A percentile compares a stretch with the other conserved stretches of the same genome.
These are phyloP conservation scores for Musa balbisiana DNA, from an alignment of 202 grass and related monocot species.

Conservation along the genomic window DNA sequence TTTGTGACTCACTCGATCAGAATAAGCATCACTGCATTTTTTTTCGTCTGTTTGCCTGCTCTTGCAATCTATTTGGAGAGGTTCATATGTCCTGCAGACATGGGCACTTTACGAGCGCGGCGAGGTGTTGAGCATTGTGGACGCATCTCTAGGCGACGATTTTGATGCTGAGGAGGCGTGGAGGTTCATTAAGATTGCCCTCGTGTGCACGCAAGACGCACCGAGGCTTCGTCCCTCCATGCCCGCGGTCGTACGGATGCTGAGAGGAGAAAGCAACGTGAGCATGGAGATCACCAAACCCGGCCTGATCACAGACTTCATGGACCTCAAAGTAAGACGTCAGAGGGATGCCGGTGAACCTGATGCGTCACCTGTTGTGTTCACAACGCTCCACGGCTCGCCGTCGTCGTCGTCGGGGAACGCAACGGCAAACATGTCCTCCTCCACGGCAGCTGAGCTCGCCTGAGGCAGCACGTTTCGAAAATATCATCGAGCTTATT, in stretches of 20 bases:
- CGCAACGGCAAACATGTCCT: background rate
- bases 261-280: slow-evolving; percentile 33
- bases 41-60: background rate
- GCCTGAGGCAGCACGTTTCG: background rate
- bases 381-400: background rate
- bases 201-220: slow-evolving; percentile 77
- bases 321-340: slow-evolving; percentile 49
- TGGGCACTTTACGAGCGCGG: slow-evolving; percentile 51
- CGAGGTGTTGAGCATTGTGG: slow-evolving; percentile 41
- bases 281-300: slow-evolving; percentile 54
- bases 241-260: slow-evolving; percentile 42
- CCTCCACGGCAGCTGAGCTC: background rate
- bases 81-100: slow-evolving; percentile 29
- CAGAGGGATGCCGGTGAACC: background rate
- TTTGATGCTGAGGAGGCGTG: slow-evolving; percentile 40
- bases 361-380: background rate
- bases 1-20: too few species aligned
- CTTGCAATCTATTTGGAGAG: background rate
- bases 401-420: background rate
- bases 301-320: slow-evolving; percentile 73
- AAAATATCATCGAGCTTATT: background rate
- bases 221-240: slow-evolving; percentile 60
- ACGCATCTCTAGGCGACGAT: slow-evolving; percentile 35
- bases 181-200: slow-evolving; percentile 53
- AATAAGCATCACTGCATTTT: background rate